These are phyloP conservation scores for Halophytophthora batemanensis DNA, from an alignment of 352 stramenopile species.

Conservation along the genomic window DNA sequence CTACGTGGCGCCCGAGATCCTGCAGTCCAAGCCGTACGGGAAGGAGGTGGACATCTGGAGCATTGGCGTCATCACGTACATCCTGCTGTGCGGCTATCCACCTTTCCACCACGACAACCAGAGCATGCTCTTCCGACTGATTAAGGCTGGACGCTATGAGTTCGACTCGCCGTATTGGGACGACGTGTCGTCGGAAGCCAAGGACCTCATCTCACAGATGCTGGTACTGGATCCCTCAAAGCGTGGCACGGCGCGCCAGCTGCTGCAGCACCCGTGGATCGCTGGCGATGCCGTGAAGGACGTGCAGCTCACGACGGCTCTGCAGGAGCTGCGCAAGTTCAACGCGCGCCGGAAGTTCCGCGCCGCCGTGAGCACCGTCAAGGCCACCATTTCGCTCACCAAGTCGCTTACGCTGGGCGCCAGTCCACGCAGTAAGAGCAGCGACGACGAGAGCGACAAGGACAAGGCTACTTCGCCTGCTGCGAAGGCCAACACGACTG, in stretches of 20 bases:
- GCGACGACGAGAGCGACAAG: conserved; percentile 22
- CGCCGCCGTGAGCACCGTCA: conserved; percentile 89
- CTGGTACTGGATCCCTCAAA: conserved; percentile 84
- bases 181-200: conserved; percentile 64
- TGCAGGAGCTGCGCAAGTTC: conserved; percentile 90
- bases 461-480: conserved; percentile 9
- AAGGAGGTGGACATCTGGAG: conserved; percentile 87
- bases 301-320: conserved; percentile 80
- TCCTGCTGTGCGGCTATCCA: conserved; percentile 78
- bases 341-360: conserved; percentile 94
- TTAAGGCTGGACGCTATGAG: conserved; percentile 66
- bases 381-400: conserved; percentile 75
- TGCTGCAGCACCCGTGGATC: conserved; percentile 90
- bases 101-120: conserved; percentile 93
- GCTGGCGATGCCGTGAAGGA: conserved; percentile 54
- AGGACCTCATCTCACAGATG: conserved; percentile 90
- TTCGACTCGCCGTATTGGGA: conserved; percentile 85
- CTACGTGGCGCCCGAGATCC: conserved; percentile 81
- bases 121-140: conserved; percentile 71
- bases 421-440: conserved; percentile 24
- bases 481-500: conserved; percentile 9
- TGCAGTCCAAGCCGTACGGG: conserved; percentile 66
- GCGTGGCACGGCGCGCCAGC: conserved; percentile 67
- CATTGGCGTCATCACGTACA: conserved; percentile 90
- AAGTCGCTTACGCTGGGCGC: conserved; percentile 49